Base-by-base conservation (phyloP, 768 basidiomycete species). In the Termitomyces sp. region DNA sequence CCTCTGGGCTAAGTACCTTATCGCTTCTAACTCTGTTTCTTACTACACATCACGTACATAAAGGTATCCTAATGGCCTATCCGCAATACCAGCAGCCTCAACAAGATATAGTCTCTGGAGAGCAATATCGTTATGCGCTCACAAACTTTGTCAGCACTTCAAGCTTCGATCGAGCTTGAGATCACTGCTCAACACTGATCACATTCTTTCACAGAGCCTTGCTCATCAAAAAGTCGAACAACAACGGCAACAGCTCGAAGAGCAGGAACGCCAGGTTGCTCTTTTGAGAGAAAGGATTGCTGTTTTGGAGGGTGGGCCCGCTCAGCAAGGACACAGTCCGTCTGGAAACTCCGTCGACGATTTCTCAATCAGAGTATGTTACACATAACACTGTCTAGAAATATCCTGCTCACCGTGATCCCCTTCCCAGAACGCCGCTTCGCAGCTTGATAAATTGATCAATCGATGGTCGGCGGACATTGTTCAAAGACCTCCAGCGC, bases 221-320 rank as follows among this genome's bases (percentile, higher is more conserved):
- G 91, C 91, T 27, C 91, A 93, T 74, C 86, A 92, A 69, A 91
- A 89, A 68, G 91, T 93, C 60, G 91, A 93, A 68, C 82, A 87
- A 61, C 91, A 93, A 66, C 76, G 91, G 11, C 64, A 64, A 12
- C 89, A 93, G 64, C 79, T 93, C 20, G 86, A 91, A 64, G 87
- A 90, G 66, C 91, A 92, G 66, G 91, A 94, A 59, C 76, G 83
- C 58, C 89, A 92, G 66, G 86, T 93, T 42, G 92, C 89, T 1
- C 73, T 77, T 38, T 77, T 93, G 25, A 77, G 87, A 41, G 78
- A 78, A 2, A 83, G 89, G 35, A 91, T 94, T 60, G 77, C 83
- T 7, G 68, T 85, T 7, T 76, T 93, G 45, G 91, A 94, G 69
- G 92, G 91, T 12, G 76, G 80, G 13, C 66, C 76, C 32, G 75